phyloP scores from a whole-genome alignment of 2,329 filamentous ascomycete genomes.

The Xylaria sp. region DNA sequence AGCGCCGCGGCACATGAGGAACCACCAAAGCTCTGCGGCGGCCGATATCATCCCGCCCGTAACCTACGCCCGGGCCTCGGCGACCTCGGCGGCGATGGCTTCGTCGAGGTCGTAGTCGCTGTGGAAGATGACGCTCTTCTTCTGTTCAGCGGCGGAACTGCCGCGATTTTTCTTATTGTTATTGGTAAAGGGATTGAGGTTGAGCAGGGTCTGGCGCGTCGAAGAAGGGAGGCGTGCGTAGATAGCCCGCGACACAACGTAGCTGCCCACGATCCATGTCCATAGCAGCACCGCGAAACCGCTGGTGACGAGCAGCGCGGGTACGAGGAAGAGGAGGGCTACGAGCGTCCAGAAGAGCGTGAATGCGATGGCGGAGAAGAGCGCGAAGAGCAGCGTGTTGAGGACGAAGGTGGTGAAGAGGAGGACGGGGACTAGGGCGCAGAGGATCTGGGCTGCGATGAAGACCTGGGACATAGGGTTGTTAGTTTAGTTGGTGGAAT shows the following conservation, averaged over 20 bases:
- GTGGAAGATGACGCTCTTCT: conserved; percentile 36
- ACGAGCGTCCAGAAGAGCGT: conserved; percentile 71
- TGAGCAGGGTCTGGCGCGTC: not conserved
- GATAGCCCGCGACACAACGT: conserved; percentile 54
- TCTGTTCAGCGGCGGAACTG: too few relatives aligned
- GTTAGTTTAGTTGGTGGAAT: not conserved
- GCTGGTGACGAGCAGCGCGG: conserved; percentile 70
- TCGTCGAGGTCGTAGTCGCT: conserved; percentile 11
- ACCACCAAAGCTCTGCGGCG: conserved; percentile 30
- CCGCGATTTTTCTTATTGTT: not conserved
- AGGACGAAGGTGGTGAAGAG: conserved; percentile 72
- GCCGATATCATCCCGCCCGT: conserved; percentile 34
- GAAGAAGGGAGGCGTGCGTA: conserved; percentile 43
- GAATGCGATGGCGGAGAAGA: conserved; percentile 68
- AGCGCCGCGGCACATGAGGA: conserved; percentile 4
- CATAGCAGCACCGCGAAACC: conserved; percentile 68
- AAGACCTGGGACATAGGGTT: conserved; percentile 62
- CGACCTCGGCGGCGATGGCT: conserved; percentile 34
- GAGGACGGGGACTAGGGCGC: conserved; percentile 70
- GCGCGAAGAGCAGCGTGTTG: conserved; percentile 65
- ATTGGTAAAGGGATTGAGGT: too few relatives aligned
- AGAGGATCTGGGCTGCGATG: conserved; percentile 65
- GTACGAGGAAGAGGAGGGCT: conserved; percentile 70
- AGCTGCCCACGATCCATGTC: conserved; percentile 69
- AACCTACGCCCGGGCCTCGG: conserved; percentile 40